Evolutionary conservation across 768 basidiomycete genomes (phyloP).

Genomic region (Boletus sensibilis): DNA sequence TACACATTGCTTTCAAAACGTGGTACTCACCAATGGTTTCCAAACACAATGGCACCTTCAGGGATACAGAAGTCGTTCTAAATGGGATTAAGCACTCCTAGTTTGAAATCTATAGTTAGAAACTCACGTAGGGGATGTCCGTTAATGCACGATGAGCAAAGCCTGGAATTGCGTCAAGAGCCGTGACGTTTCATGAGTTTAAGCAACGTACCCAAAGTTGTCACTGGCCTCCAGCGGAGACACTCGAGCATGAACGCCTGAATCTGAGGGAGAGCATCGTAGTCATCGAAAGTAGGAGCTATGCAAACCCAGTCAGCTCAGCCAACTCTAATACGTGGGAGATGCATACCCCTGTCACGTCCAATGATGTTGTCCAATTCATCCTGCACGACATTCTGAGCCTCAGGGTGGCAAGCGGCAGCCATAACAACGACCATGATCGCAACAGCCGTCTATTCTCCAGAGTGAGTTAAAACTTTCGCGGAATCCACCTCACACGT

Average conservation of each 20-base stretch:
- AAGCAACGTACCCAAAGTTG: slow-evolving; percentile 27
- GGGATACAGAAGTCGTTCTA: slow-evolving; percentile 39
- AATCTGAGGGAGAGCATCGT: slow-evolving; percentile 35
- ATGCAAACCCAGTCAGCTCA: not conserved
- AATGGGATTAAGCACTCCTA: slow-evolving; percentile 2
- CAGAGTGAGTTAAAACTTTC: not conserved
- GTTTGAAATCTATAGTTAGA: not conserved
- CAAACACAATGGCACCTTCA: slow-evolving; percentile 36
- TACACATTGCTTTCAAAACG: not conserved
- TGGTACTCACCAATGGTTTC: slow-evolving; percentile 34
- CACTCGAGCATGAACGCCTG: slow-evolving; percentile 42
- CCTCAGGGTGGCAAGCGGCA: slow-evolving; percentile 52
- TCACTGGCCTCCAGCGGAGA: slow-evolving; percentile 43
- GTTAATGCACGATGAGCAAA: slow-evolving; percentile 64
- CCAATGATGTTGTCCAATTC: slow-evolving; percentile 57
- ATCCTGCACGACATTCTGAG: slow-evolving; percentile 50
- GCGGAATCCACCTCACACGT: slow-evolving; percentile 1
- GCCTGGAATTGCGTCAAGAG: slow-evolving; percentile 31
- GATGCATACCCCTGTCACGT: slow-evolving; percentile 31
- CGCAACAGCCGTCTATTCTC: slow-evolving; percentile 48
- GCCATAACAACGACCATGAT: slow-evolving; percentile 59
- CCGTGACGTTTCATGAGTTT: not conserved
- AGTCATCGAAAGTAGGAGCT: slow-evolving; percentile 45
- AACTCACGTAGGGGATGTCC: slow-evolving; percentile 60
- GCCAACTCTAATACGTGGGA: not conserved